Conservation (phyloP, 208 protist genomes). For the Acanthamoeba divionensis region DNA sequence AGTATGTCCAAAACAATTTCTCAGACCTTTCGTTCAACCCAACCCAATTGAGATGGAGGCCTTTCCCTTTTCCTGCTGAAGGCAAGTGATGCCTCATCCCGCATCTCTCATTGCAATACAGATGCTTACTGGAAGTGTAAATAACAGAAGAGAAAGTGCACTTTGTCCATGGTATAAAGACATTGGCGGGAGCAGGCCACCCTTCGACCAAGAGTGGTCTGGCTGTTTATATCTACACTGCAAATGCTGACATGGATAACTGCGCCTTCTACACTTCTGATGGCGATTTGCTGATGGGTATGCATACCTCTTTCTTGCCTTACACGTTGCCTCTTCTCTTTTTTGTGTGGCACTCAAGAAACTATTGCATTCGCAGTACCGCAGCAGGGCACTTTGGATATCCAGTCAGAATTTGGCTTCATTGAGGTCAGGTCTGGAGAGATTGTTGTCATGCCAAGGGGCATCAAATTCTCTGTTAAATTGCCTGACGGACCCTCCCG, state of each 20-base stretch:
- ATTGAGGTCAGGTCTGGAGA: conserved; percentile 81
- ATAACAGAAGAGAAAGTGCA: conserved; percentile 37
- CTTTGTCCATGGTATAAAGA: conserved; percentile 73
- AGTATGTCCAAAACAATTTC: conserved; percentile 37
- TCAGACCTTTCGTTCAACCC: conserved; percentile 58
- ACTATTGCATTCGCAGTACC: conserved; percentile 69
- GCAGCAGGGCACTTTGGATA: conserved; percentile 79
- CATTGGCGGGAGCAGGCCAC: conserved; percentile 69
- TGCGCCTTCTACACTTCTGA: conserved; percentile 78
- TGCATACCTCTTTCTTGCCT: not conserved
- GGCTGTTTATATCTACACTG: conserved; percentile 81
- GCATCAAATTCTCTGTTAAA: conserved; percentile 81
- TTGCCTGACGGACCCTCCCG: conserved; percentile 63
- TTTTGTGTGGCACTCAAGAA: not conserved
- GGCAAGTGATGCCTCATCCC: not conserved
- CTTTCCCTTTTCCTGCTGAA: conserved; percentile 64
- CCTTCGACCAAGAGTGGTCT: conserved; percentile 75
- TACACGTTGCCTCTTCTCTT: not conserved
- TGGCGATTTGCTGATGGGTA: conserved; percentile 85
- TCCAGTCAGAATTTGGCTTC: conserved; percentile 84
- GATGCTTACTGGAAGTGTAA: not conserved
- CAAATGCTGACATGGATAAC: conserved; percentile 78
- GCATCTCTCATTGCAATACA: not conserved
- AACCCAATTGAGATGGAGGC: conserved; percentile 82
- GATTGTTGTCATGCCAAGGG: conserved; percentile 84